Percentiles rank a stretch among this genome's conserved stretches.
phyloP scores from a whole-genome alignment of 2,329 filamentous ascomycete species.

The Escovopsis weberi region DNA sequence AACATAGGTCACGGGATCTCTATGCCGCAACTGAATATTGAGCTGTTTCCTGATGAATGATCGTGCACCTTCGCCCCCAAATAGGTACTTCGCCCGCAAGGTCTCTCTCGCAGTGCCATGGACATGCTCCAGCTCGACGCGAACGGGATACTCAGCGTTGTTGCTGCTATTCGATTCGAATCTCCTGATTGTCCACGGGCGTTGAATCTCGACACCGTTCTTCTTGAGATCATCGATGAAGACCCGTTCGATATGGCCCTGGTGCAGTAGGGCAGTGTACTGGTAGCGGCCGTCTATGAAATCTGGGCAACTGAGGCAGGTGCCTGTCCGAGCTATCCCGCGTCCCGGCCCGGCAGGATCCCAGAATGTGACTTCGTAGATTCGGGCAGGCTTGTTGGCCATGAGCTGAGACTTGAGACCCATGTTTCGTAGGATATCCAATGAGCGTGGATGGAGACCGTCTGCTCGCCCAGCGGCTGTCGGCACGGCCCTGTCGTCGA shows the following conservation, averaged over 20 bases:
- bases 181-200: conserved; percentile 49
- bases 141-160: conserved; percentile 58
- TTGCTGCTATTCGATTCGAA: conserved; percentile 43
- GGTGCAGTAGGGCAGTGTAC: conserved; percentile 56
- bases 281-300: conserved; percentile 64
- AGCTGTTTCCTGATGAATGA: conserved; percentile 51
- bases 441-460: conserved; percentile 78
- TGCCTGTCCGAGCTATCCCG: conserved; percentile 51
- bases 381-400: conserved; percentile 73
- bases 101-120: conserved; percentile 58
- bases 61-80: conserved; percentile 56
- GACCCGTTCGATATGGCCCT: conserved; percentile 56
- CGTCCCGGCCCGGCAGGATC: conserved; percentile 41
- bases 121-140: conserved; percentile 62
- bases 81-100: conserved; percentile 53
- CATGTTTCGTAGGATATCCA: conserved; percentile 80
- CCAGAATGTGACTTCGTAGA: conserved; percentile 67
- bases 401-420: conserved; percentile 78
- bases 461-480: conserved; percentile 78
- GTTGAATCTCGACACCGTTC: conserved; percentile 44
- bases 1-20: conserved; percentile 55
- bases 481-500: conserved; percentile 78
- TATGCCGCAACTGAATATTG: conserved; percentile 55
- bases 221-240: conserved; percentile 52
- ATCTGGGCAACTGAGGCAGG: conserved; percentile 77